A percentile compares a stretch with the other conserved stretches of the same genome.
Evolutionary conservation across 352 stramenopile genomes (phyloP).

Genomic region (Phytophthora ramorum): DNA sequence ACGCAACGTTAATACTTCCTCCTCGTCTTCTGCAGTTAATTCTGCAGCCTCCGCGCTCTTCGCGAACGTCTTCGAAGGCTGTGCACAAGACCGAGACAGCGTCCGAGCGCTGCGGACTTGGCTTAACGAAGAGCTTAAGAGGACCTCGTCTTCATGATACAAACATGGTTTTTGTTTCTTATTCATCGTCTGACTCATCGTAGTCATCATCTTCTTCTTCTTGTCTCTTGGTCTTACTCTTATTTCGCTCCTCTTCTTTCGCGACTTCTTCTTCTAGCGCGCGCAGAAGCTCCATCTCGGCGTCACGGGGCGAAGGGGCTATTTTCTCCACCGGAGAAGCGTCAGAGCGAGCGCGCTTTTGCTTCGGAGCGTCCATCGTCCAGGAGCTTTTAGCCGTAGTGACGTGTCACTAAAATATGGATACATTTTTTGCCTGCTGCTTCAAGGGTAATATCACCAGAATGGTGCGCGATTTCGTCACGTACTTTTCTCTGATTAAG

Average conservation of each 20-base stretch:
- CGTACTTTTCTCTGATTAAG: too few relatives aligned
- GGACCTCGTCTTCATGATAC: conserved; percentile 6
- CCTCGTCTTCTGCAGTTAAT: conserved; percentile 7
- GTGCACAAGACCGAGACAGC: conserved; percentile 51
- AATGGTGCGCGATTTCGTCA: too few relatives aligned
- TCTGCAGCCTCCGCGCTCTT: conserved; percentile 40
- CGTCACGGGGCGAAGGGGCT: conserved; percentile 8
- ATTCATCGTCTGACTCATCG: conserved; percentile 43
- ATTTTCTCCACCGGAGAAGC: background rate
- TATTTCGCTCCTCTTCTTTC: conserved; percentile 29
- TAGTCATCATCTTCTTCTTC: conserved; percentile 46
- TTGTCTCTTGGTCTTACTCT: conserved; percentile 18
- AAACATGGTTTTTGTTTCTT: background rate
- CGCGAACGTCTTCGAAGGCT: conserved; percentile 56
- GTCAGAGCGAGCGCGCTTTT: background rate
- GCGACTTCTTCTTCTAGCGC: conserved; percentile 46
- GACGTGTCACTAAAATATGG: background rate
- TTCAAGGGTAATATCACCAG: too few relatives aligned
- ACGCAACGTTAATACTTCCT: conserved; percentile 7
- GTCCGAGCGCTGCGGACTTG: conserved; percentile 43
- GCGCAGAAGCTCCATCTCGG: conserved; percentile 40
- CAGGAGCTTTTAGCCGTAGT: background rate
- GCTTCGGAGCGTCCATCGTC: background rate
- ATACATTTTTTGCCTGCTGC: too few relatives aligned
- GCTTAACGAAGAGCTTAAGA: conserved; percentile 61